phyloP scores from a whole-genome alignment of 352 stramenopile species.

The Albugo laibachii region DNA sequence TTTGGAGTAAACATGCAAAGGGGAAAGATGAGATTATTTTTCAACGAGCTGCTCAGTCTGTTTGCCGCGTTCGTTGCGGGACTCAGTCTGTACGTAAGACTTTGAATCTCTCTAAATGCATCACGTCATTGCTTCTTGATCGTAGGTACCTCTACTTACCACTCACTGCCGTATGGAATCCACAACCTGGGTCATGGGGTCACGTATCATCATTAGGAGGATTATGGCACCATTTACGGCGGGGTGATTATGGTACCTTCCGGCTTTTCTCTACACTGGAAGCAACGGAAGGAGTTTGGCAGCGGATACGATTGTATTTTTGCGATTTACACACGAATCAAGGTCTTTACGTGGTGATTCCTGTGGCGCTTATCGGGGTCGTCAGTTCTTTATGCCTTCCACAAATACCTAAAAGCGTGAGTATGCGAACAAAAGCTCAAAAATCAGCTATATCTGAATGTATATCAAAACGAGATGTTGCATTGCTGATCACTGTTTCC shows the following conservation, averaged over 20 bases:
- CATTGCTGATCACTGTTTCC: conserved; percentile 20
- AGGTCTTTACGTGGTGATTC: background rate
- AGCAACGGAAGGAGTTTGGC: conserved; percentile 43
- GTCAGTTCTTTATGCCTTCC: background rate
- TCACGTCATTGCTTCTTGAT: background rate
- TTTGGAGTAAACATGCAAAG: conserved; percentile 11
- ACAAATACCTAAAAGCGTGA: background rate
- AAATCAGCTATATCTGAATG: too few relatives aligned
- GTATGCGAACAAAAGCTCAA: background rate
- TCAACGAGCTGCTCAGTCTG: background rate
- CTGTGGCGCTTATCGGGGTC: background rate
- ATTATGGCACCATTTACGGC: conserved; percentile 81
- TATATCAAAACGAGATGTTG: background rate
- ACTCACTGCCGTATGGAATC: conserved; percentile 28
- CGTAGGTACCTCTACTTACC: conserved; percentile 59
- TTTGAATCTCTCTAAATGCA: background rate
- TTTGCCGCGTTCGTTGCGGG: conserved; percentile 45
- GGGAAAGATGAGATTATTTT: conserved; percentile 2
- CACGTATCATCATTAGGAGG: conserved; percentile 68
- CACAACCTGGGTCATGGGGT: conserved; percentile 84
- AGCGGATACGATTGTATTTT: conserved; percentile 47
- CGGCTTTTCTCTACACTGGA: conserved; percentile 68
- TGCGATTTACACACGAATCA: background rate
- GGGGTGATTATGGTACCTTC: conserved; percentile 89
- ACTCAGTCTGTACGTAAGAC: conserved; percentile 46